Evolutionary conservation across 2,329 filamentous ascomycete genomes (phyloP).

Genomic region (Zasmidium angulare): DNA sequence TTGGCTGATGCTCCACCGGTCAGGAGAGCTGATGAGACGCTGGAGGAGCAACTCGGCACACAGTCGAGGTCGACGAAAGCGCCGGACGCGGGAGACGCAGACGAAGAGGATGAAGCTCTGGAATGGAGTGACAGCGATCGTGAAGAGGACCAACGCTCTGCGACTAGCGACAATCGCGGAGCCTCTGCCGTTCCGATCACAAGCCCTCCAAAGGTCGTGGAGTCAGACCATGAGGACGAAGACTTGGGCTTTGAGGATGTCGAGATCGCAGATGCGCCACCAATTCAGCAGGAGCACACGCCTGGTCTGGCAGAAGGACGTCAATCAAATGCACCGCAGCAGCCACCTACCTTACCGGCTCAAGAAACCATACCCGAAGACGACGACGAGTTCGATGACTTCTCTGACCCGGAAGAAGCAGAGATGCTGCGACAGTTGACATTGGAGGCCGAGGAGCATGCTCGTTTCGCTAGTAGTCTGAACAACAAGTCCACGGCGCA

Average conservation of each 20-base stretch:
- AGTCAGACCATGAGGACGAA: background rate
- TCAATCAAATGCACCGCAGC: conserved; percentile 28
- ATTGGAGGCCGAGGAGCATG: conserved; percentile 89
- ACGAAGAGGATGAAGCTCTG: conserved; percentile 35
- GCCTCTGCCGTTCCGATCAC: background rate
- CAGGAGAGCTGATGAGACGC: background rate
- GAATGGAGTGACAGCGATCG: conserved; percentile 59
- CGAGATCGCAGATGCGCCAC: conserved; percentile 32
- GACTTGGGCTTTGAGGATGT: conserved; percentile 50
- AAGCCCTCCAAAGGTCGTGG: background rate
- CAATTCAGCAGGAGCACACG: conserved; percentile 14
- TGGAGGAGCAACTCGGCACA: background rate
- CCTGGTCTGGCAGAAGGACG: conserved; percentile 17
- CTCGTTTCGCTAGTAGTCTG: conserved; percentile 82
- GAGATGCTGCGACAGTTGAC: conserved; percentile 84
- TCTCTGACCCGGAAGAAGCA: conserved; percentile 86
- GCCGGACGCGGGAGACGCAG: conserved; percentile 3
- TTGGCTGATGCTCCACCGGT: background rate
- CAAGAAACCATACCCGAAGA: conserved; percentile 27
- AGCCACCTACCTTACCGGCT: conserved; percentile 34
- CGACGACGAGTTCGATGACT: conserved; percentile 44
- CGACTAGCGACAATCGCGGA: background rate
- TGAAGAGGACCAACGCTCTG: conserved; percentile 17
- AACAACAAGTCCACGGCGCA: conserved; percentile 72
- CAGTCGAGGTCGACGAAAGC: background rate